A percentile compares a stretch with the other conserved stretches of the same genome.
Evolutionary conservation across 2,329 filamentous ascomycete genomes (phyloP).

Genomic region (Clonostachys byssicola): DNA sequence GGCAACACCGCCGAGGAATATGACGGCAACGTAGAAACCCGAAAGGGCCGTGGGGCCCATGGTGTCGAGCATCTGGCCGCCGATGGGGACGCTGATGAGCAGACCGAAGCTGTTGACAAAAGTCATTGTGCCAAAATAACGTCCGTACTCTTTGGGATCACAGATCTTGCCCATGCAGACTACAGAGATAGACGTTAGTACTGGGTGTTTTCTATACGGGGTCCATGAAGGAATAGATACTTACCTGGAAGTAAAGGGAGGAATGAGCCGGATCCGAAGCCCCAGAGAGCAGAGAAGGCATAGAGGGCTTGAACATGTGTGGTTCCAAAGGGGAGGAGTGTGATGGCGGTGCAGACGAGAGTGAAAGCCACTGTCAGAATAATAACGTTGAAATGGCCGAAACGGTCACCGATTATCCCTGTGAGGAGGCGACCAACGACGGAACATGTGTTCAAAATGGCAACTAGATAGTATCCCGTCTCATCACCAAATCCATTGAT

Average conservation of each 20-base stretch:
- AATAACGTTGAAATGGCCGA: conserved; percentile 41
- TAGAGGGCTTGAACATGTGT: conserved; percentile 31
- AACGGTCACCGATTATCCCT: conserved; percentile 32
- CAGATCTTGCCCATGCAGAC: conserved; percentile 42
- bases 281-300: conserved; percentile 37
- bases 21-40: conserved; percentile 36
- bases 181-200: conserved; percentile 1
- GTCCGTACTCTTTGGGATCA: conserved; percentile 37
- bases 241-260: conserved; percentile 30
- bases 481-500: conserved; percentile 23
- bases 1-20: conserved; percentile 26
- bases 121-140: conserved; percentile 40
- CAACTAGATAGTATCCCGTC: conserved; percentile 35
- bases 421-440: conserved; percentile 36
- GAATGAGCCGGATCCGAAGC: conserved; percentile 42
- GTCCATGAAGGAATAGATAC: neutral
- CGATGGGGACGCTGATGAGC: conserved; percentile 37
- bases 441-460: conserved; percentile 35
- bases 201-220: neutral
- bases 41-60: conserved; percentile 37
- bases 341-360: conserved; percentile 29
- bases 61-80: conserved; percentile 36
- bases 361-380: too few relatives aligned
- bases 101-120: conserved; percentile 38
- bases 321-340: conserved; percentile 40